Evolutionary conservation across 331 rosid species (phyloP).

Genomic region (Stylosanthes scabra): DNA sequence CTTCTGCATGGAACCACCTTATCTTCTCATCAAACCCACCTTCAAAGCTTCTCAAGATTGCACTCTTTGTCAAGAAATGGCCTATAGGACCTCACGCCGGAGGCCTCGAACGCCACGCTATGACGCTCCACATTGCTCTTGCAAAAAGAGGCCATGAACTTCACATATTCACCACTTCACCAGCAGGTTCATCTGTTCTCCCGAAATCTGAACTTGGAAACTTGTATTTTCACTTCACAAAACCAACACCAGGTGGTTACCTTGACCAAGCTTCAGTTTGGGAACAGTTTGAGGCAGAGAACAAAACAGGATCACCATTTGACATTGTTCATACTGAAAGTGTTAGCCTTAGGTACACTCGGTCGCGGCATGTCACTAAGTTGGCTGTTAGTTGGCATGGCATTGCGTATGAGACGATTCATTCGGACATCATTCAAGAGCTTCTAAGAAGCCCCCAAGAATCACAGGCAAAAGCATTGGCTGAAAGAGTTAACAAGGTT

Average conservation of each 20-base stretch:
- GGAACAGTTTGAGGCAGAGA: constrained; percentile 65
- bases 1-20: constrained; percentile 73
- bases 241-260: constrained; percentile 65
- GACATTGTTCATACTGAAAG: constrained; percentile 71
- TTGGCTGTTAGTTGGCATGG: constrained; percentile 74
- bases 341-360: constrained; percentile 60
- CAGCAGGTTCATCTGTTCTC: constrained; percentile 45
- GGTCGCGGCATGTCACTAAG: constrained; percentile 44
- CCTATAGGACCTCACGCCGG: constrained; percentile 68
- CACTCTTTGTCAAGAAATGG: constrained; percentile 84
- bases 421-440: constrained; percentile 82
- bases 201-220: constrained; percentile 33
- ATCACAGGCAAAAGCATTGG: constrained; percentile 45
- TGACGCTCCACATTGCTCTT: constrained; percentile 70
- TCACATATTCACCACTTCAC: constrained; percentile 63
- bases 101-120: constrained; percentile 80
- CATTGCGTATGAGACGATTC: constrained; percentile 71
- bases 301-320: constrained; percentile 54
- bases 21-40: constrained; percentile 55
- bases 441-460: constrained; percentile 61
- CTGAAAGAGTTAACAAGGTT: constrained; percentile 55
- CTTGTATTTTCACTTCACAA: constrained; percentile 62
- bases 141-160: constrained; percentile 74
- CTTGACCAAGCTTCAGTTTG: constrained; percentile 66
- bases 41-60: constrained; percentile 58